Conservation (phyloP, 1,284 basidiomycete genomes). For the Mycosarcoma maydis region DNA sequence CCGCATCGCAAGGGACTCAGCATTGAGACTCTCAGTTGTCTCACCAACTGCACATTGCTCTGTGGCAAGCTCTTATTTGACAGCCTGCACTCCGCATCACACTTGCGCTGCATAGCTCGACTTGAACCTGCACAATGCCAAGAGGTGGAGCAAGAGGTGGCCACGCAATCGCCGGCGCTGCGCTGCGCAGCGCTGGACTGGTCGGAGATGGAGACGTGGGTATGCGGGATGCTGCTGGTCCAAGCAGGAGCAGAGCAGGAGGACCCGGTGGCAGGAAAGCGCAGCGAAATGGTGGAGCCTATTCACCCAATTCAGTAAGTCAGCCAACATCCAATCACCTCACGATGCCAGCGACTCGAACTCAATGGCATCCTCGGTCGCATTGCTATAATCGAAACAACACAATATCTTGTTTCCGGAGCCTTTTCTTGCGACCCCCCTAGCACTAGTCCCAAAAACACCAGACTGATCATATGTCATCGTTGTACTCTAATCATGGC, state of each 20-base stretch:
- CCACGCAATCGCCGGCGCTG: constrained; percentile 44
- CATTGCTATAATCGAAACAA: too few species aligned
- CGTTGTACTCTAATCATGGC: neutral
- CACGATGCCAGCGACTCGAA: too few species aligned
- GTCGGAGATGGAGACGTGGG: constrained; percentile 40
- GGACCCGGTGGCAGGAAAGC: constrained; percentile 27
- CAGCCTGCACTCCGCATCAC: too few species aligned
- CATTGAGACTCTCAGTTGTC: too few species aligned
- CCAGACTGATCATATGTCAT: constrained; percentile 3
- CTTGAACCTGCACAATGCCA: constrained; percentile 15
- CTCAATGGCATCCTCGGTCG: too few species aligned
- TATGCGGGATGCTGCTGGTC: constrained; percentile 44
- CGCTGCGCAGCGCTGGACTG: constrained; percentile 46
- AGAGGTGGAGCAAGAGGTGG: constrained; percentile 27
- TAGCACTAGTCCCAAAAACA: neutral
- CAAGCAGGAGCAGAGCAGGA: constrained; percentile 32
- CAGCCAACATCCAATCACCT: constrained; percentile 3
- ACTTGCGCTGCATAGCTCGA: neutral
- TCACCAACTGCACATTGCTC: too few species aligned
- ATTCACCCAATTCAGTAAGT: constrained; percentile 43
- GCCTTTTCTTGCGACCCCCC: too few species aligned
- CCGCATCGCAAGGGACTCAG: too few species aligned
- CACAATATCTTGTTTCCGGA: too few species aligned
- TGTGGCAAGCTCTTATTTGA: too few species aligned
- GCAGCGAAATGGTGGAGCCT: constrained; percentile 17